phyloP scores from a whole-genome alignment of 345 rosid genomes.

The Rhodamnia argentea region DNA sequence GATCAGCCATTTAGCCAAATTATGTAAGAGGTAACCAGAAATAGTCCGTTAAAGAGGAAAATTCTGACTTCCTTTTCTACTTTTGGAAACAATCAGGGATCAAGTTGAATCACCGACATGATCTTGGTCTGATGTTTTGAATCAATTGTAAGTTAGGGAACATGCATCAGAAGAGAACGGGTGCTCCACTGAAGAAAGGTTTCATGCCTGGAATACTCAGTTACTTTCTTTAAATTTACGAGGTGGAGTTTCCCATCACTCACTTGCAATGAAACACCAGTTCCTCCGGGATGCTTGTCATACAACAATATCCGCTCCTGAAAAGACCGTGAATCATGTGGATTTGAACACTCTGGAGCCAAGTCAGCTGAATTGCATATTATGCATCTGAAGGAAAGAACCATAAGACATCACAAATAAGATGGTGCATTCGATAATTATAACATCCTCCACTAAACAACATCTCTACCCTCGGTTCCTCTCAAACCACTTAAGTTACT shows the following conservation, averaged over 20 bases:
- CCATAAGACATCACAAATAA: neutral
- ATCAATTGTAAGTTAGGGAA: neutral
- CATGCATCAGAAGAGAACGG: neutral
- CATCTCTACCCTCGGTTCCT: neutral
- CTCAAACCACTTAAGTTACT: neutral
- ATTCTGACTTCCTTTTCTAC: neutral
- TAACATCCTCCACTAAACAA: neutral
- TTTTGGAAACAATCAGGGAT: neutral
- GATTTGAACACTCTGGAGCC: conserved; percentile 88
- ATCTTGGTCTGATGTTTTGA: neutral
- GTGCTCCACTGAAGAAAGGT: neutral
- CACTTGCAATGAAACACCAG: conserved; percentile 80
- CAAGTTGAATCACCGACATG: neutral
- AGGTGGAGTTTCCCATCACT: neutral
- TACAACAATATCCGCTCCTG: conserved; percentile 75
- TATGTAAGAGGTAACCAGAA: neutral
- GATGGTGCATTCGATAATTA: neutral
- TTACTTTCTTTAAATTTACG: neutral
- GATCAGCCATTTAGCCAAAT: neutral
- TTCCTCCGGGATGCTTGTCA: conserved; percentile 90
- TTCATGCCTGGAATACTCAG: neutral
- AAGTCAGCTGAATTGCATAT: conserved; percentile 80
- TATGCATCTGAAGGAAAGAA: conserved; percentile 32
- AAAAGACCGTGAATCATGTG: conserved; percentile 40
- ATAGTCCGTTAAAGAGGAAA: neutral